Base-by-base conservation (phyloP, 2,329 filamentous ascomycete species). In the Alternaria consortialis region DNA sequence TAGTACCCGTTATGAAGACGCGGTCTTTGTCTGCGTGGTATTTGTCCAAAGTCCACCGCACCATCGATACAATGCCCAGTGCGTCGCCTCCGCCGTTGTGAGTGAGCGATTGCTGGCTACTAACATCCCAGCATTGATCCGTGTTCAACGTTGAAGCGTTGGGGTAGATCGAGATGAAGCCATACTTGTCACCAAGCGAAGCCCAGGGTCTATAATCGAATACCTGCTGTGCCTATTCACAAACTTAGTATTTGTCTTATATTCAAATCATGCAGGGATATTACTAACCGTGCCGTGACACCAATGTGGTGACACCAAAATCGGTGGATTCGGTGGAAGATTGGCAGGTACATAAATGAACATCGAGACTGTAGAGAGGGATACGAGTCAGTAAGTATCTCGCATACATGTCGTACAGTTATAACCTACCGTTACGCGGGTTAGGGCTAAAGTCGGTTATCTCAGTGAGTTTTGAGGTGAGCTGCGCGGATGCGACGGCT, bases 121-220 rank as follows among this genome's bases (percentile, higher is more conserved):
- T 74, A 12, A 77, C 75, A 40, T 77, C 74, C 74, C 74, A 77
- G 63, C 77, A 78, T 37, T 75, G 67, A 52, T 77, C 74, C 2
- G 59, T 69, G 34, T 76, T 75, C 13, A 74, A 66, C 3, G 69
- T 70, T 15, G 50, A 40, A 40, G 50, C 11, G 46, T 75, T 63
- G 2, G 74, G 75, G 31, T 77, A 77, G 47, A 77, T 76, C 4
- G 71, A 66, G 37, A 77, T 76, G 63, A 77, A 77, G n/a, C 74
- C 73, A 42, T 76, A 76, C 36, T 67, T 57, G 37, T 77, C 74
- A 13, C 71, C 72, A 5, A 72, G 64, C 11, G 71, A 62, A 17
- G 75, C 74, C 63, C 74, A 77, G 6, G 70, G 65, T 9, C 74
- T 67, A 34, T 59, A 60, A 2, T 67, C 64, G 60, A 76, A 77